Evolutionary conservation across 208 protist genomes (phyloP), one percentile per base, ranked within the genome.

Genomic region (Acanthamoeba rhysodes): DNA sequence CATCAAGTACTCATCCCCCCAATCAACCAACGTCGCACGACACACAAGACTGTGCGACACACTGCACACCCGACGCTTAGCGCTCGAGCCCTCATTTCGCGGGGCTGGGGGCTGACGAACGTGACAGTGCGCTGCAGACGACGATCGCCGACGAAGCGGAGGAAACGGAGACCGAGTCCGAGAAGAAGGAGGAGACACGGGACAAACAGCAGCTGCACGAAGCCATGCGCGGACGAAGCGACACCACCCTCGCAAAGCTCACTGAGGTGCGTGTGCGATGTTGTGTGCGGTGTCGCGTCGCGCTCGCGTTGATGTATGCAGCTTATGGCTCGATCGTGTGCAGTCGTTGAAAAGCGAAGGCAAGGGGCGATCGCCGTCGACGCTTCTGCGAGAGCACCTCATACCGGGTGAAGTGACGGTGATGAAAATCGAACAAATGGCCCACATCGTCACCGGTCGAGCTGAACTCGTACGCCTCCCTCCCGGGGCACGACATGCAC

Each of bases 341-440:
- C 37, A 90, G 82, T 68, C 48, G 27, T 41, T 90, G 82, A 66
- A 90, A 18, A 66, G 32, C 27, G 53, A 90, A 29, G 82, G 48
- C 37, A 90, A 78, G 34, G 70, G 70, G n/a, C 70, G 70, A 24
- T 50, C 82, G 53, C 45, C 82, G n/a, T 57, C 82, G 53, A 90
- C 34, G 82, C 10, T 90, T 22, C 29, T 90, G 24, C 22, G 55
- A 41, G 82, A 90, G 82, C 48, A 90, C 29, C 55, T 90, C n/a
- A 53, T 90, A 22, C 82, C 82, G 27, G 82, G 82, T 6, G 82
- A 90, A 41, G 55, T 41, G n/a, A 62, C 34, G 16, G 53, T 90
- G n/a, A 90, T 57, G 82, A 90, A 66, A n/a, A 66, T 90, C 20
- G 53, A 90, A 22, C 34, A 29, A 41, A 57, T 90, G 53, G 82